phyloP scores from a whole-genome alignment of 495 filamentous ascomycete species.

The Pseudomonodictys pantanalensis region DNA sequence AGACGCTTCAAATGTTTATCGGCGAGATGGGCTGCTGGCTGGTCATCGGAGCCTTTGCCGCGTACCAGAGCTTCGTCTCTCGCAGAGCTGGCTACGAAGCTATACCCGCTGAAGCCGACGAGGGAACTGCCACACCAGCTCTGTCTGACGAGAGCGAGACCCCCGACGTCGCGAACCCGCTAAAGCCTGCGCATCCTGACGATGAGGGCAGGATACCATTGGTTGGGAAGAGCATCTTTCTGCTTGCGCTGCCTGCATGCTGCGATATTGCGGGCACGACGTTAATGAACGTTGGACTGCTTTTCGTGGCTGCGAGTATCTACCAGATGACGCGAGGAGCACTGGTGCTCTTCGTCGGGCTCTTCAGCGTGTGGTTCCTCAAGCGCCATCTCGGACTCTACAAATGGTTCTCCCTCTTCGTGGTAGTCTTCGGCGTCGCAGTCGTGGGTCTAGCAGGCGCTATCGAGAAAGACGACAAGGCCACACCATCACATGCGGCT shows the following conservation, averaged over 20 bases:
- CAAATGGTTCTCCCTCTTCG: slow-evolving; percentile 84
- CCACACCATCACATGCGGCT: slow-evolving; percentile 34
- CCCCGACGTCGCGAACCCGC: slow-evolving; percentile 50
- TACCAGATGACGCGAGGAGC: slow-evolving; percentile 99
- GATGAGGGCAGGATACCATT: slow-evolving; percentile 54
- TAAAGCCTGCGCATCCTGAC: slow-evolving; percentile 40
- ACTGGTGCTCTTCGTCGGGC: slow-evolving; percentile 87
- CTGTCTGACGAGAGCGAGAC: slow-evolving; percentile 25
- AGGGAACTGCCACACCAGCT: neutral
- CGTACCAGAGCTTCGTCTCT: slow-evolving; percentile 59
- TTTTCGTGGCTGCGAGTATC: slow-evolving; percentile 91
- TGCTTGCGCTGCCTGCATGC: slow-evolving; percentile 82
- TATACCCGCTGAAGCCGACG: slow-evolving; percentile 40
- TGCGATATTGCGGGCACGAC: slow-evolving; percentile 95
- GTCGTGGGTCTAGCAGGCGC: slow-evolving; percentile 86
- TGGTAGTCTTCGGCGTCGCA: slow-evolving; percentile 84
- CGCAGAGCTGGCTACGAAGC: slow-evolving; percentile 64
- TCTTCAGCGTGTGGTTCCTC: slow-evolving; percentile 92
- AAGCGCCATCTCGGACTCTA: slow-evolving; percentile 71
- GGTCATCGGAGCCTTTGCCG: slow-evolving; percentile 63
- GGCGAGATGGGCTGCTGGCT: slow-evolving; percentile 93
- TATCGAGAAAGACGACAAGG: slow-evolving; percentile 59
- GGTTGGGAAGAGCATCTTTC: slow-evolving; percentile 65
- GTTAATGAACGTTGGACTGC: slow-evolving; percentile 90
- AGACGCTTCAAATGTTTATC: slow-evolving; percentile 93